Evolutionary conservation across 495 filamentous ascomycete genomes (phyloP), one percentile per base, ranked within the genome.

Genomic region (Cetradonia linearis): DNA sequence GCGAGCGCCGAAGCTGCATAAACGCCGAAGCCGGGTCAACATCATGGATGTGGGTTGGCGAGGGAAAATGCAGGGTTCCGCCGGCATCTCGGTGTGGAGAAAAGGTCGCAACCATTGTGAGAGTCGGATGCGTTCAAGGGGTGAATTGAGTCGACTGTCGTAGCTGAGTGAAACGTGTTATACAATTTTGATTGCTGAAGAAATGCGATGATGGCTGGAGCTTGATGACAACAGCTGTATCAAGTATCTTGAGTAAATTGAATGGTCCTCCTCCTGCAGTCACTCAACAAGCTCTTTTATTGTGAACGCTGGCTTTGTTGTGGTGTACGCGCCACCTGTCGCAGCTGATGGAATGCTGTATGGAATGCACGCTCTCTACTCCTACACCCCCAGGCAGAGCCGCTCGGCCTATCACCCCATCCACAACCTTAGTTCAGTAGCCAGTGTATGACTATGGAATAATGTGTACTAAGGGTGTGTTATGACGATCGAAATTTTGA

Each of bases 61-160:
- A 92, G 55, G 87, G 81, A 5, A 92, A 78, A 67, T 91, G 88
- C 57, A 94, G 76, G 47, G 88, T 90, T 61, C 86, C 86, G 65
- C 88, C 87, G 60, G 85, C 83, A 71, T 81, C 78, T 62, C 77
- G 74, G 67, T 79, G 78, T 55, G 78, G 75, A 63, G 78, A 79
- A 65, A 76, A 78, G 48, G 77, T 78, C 52, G 73, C 76, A 62
- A 79, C 77, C 77, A 81, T 80, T 62, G 49, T 18, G 33, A 34
- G 9, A 10, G 33, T 30, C 2, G 37, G 34, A n/a, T 40, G 57
- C 10, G n/a, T 4, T 30, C 50, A 20, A 23, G 11, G 14, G 18
- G 18, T 58, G n/a, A 18, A 28, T 4, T 27, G 13, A 36, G 11
- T 20, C 13, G 9, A 25, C 23, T 58, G 16, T 31, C 14, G 40